These are phyloP conservation scores for Caloboletus firmus DNA, from an alignment of 1,284 basidiomycete genomes.

Conservation along the genomic window DNA sequence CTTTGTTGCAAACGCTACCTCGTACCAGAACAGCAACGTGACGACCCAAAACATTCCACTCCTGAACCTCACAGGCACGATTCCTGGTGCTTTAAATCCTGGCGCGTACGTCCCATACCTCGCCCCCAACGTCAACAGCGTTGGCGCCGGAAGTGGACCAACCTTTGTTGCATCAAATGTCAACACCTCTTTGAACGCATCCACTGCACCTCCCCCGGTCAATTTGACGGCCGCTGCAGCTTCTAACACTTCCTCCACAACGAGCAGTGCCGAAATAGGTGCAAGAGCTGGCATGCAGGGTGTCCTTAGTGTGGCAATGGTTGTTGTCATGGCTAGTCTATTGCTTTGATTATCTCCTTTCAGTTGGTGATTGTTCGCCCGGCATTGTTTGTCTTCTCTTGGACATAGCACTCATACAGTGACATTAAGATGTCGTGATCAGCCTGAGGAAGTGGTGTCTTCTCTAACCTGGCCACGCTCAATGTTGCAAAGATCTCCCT, in stretches of 20 bases:
- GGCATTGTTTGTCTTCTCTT: neutral
- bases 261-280: constrained; percentile 1
- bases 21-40: constrained; percentile 38
- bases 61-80: constrained; percentile 34
- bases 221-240: constrained; percentile 38
- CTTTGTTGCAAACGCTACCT: constrained; percentile 43
- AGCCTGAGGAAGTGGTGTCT: too few relatives aligned
- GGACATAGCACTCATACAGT: neutral
- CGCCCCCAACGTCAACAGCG: constrained; percentile 39
- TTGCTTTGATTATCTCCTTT: constrained; percentile 10
- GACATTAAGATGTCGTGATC: neutral
- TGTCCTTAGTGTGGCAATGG: constrained; percentile 13
- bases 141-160: constrained; percentile 42
- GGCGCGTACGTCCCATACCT: constrained; percentile 42
- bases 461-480: neutral
- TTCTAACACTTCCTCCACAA: neutral
- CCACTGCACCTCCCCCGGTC: constrained; percentile 39
- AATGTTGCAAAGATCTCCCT: neutral
- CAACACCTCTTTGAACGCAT: constrained; percentile 38
- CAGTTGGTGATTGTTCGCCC: neutral
- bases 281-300: constrained; percentile 4
- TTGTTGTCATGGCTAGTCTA: constrained; percentile 5
- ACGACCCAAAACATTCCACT: constrained; percentile 28
- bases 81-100: constrained; percentile 38
- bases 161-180: constrained; percentile 40